Percentiles rank a stretch among this genome's conserved stretches.
phyloP scores from a whole-genome alignment of 257 asterid species.

The Scutellaria baicalensis region DNA sequence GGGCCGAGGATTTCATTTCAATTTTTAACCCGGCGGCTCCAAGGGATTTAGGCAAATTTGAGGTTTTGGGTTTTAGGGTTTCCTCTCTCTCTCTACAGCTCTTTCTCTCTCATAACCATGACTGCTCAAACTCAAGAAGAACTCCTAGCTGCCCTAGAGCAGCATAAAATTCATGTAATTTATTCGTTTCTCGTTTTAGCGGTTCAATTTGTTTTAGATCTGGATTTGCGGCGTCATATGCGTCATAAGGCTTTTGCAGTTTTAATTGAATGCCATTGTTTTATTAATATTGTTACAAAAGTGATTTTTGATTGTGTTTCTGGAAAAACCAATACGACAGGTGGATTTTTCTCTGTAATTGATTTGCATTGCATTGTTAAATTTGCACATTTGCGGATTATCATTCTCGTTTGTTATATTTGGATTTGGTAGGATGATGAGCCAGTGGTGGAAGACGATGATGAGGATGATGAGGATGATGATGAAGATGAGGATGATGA shows the following conservation, averaged over 20 bases:
- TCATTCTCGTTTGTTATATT: background rate
- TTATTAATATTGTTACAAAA: background rate
- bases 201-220: background rate
- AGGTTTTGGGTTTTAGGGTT: conserved; percentile 15
- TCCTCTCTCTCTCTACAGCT: background rate
- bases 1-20: background rate
- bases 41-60: too few species aligned
- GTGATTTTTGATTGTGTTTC: background rate
- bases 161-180: conserved; percentile 23
- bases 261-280: background rate
- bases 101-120: conserved; percentile 15
- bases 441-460: conserved; percentile 27
- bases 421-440: conserved; percentile 18
- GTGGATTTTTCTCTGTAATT: background rate
- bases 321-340: background rate
- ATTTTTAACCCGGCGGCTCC: too few species aligned
- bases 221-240: background rate
- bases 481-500: conserved; percentile 28
- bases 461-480: conserved; percentile 28
- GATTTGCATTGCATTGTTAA: background rate
- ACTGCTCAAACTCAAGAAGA: conserved; percentile 34
- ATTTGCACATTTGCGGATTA: background rate
- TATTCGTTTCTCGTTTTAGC: background rate
- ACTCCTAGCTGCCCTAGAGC: conserved; percentile 32
- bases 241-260: background rate